Conservation (phyloP, 768 basidiomycete species). For the Leccinellum luteum region DNA sequence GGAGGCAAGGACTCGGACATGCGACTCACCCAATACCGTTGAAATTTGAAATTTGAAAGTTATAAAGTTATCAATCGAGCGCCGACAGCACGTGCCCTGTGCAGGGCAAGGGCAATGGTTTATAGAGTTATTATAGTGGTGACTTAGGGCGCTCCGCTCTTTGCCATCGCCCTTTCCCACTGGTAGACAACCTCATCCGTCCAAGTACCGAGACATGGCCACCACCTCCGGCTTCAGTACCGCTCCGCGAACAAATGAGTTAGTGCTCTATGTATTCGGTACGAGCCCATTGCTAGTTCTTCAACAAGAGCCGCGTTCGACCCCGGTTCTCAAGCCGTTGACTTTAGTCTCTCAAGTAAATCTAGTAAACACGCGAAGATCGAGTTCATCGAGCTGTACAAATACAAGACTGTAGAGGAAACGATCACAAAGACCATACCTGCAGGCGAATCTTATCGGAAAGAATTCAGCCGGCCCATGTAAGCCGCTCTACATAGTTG, state of each 20-base stretch:
- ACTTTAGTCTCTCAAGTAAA: background rate
- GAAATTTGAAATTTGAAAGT: too few species aligned
- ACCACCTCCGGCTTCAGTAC: background rate
- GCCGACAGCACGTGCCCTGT: background rate
- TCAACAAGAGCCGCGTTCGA: background rate
- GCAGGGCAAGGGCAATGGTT: background rate
- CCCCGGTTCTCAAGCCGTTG: background rate
- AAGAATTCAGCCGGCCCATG: slow-evolving; percentile 7
- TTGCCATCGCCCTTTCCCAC: background rate
- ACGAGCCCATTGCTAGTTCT: background rate
- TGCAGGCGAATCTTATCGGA: background rate
- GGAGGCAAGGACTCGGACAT: too few species aligned
- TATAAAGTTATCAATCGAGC: background rate
- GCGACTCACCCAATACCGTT: too few species aligned
- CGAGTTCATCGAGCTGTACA: too few species aligned
- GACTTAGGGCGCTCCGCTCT: background rate
- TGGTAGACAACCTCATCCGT: background rate
- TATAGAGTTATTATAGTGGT: background rate
- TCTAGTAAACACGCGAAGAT: too few species aligned
- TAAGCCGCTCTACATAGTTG: background rate
- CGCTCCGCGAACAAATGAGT: background rate
- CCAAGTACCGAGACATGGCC: background rate
- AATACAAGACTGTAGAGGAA: too few species aligned
- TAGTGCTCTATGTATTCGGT: background rate
- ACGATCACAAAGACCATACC: background rate